These are phyloP conservation scores for Globisporangium middletonii DNA, from an alignment of 352 stramenopile genomes.

Conservation along the genomic window DNA sequence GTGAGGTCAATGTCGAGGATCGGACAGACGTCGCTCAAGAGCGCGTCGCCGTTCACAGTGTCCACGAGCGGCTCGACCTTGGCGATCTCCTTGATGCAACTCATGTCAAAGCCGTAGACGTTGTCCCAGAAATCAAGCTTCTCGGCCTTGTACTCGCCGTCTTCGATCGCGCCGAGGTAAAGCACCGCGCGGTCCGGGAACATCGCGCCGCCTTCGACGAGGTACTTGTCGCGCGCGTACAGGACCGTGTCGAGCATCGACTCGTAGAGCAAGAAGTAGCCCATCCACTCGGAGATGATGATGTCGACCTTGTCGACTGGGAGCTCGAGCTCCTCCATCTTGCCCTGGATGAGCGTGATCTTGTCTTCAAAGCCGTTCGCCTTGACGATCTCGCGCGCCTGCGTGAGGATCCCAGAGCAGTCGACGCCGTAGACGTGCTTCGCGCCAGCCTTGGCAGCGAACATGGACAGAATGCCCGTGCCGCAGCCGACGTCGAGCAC, in stretches of 20 bases:
- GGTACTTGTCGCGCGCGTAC: slow-evolving; percentile 95
- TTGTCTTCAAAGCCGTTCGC: slow-evolving; percentile 89
- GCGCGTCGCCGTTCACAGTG: slow-evolving; percentile 89
- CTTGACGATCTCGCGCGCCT: slow-evolving; percentile 97
- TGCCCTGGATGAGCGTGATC: slow-evolving; percentile 94
- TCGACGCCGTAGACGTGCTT: slow-evolving; percentile 95
- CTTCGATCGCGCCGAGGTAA: slow-evolving; percentile 94
- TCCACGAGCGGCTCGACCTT: slow-evolving; percentile 97
- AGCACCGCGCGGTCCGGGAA: slow-evolving; percentile 96
- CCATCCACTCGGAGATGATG: slow-evolving; percentile 99
- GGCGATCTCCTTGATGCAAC: slow-evolving; percentile 95
- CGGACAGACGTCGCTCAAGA: slow-evolving; percentile 89
- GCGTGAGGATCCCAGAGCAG: slow-evolving; percentile 93
- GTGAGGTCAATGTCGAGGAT: slow-evolving; percentile 92
- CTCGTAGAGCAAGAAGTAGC: slow-evolving; percentile 97
- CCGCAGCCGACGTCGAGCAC: slow-evolving; percentile 97
- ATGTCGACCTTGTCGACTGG: slow-evolving; percentile 94
- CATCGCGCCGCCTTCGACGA: slow-evolving; percentile 89
- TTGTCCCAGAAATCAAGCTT: slow-evolving; percentile 98
- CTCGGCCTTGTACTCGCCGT: slow-evolving; percentile 92
- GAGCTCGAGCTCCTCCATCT: slow-evolving; percentile 93
- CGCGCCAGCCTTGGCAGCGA: slow-evolving; percentile 90
- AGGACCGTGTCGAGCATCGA: slow-evolving; percentile 98
- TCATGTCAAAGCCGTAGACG: slow-evolving; percentile 99
- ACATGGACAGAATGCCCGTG: slow-evolving; percentile 97